A percentile compares a stretch with the other conserved stretches of the same genome.
phyloP scores from a whole-genome alignment of 768 basidiomycete genomes.

The Collybia sordida region DNA sequence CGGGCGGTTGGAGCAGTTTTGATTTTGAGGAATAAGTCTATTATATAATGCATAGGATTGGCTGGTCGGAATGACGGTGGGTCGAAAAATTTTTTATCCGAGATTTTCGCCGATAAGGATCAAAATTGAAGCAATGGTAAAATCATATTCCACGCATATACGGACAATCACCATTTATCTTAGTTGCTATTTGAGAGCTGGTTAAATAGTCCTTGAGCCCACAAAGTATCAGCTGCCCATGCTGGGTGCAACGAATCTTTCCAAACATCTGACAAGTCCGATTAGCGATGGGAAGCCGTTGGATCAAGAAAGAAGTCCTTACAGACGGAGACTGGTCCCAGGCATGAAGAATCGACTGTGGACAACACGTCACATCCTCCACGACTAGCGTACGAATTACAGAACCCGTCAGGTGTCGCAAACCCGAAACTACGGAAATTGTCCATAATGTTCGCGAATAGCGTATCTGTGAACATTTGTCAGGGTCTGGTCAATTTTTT shows the following conservation, averaged over 20 bases:
- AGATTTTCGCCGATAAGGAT: no score
- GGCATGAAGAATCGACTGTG: slow-evolving; percentile 13
- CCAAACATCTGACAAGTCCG: slow-evolving; percentile 16
- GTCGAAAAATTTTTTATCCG: no score
- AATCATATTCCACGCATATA: no score
- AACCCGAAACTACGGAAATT: slow-evolving; percentile 16
- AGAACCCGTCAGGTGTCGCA: slow-evolving; percentile 14
- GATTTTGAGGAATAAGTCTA: no score
- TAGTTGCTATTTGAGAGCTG: neutral
- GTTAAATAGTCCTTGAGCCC: slow-evolving; percentile 9
- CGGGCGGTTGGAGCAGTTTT: no score
- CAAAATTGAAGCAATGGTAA: no score
- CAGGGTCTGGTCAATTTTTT: neutral
- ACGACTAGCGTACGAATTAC: slow-evolving; percentile 14
- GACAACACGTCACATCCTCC: slow-evolving; percentile 11
- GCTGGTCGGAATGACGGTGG: no score
- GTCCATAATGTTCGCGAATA: slow-evolving; percentile 19
- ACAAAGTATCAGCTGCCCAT: slow-evolving; percentile 16
- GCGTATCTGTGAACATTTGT: slow-evolving; percentile 6
- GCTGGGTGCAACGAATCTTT: slow-evolving; percentile 19
- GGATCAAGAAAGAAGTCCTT: no score
- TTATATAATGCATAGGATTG: no score
- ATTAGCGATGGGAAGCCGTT: no score
- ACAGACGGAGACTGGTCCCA: slow-evolving; percentile 15
- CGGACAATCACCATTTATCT: no score